A percentile compares a stretch with the other conserved stretches of the same genome.
Evolutionary conservation across 129 eudicot genomes (phyloP).

Genomic region (Heracleum sosnowskyi): DNA sequence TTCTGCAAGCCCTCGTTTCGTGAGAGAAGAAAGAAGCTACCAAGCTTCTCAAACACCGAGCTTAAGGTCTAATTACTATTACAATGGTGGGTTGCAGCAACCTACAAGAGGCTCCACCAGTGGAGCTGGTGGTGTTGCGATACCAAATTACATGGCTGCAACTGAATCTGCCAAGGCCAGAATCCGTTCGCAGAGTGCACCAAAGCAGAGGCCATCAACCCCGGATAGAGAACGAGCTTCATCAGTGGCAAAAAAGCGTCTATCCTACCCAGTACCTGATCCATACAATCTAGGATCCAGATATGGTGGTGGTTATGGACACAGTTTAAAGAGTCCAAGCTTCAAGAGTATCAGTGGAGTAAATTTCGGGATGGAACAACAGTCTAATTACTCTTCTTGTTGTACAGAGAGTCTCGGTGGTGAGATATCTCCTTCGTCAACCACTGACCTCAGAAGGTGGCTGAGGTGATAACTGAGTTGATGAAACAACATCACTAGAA

Average conservation of each 20-base stretch:
- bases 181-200: conserved; percentile 76
- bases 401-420: conserved; percentile 71
- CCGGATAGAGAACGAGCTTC: conserved; percentile 63
- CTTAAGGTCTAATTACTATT: conserved; percentile 56
- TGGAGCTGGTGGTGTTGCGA: conserved; percentile 18
- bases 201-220: conserved; percentile 63
- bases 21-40: conserved; percentile 60
- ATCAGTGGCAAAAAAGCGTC: conserved; percentile 49
- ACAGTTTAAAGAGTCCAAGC: conserved; percentile 65
- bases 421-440: conserved; percentile 76
- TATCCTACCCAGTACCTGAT: conserved; percentile 68
- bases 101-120: conserved; percentile 29
- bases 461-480: conserved; percentile 33
- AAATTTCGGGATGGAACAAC: conserved; percentile 52
- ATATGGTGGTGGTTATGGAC: conserved; percentile 24
- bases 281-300: conserved; percentile 18
- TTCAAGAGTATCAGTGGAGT: conserved; percentile 45
- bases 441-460: conserved; percentile 68
- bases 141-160: conserved; percentile 85
- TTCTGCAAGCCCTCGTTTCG: conserved; percentile 69
- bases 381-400: conserved; percentile 63
- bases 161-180: conserved; percentile 86
- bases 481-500: not conserved
- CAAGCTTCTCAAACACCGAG: conserved; percentile 64
- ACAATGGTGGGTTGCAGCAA: conserved; percentile 28